These are phyloP conservation scores for Tolypocladium paradoxum DNA, from an alignment of 2,329 filamentous ascomycete genomes.

Conservation along the genomic window DNA sequence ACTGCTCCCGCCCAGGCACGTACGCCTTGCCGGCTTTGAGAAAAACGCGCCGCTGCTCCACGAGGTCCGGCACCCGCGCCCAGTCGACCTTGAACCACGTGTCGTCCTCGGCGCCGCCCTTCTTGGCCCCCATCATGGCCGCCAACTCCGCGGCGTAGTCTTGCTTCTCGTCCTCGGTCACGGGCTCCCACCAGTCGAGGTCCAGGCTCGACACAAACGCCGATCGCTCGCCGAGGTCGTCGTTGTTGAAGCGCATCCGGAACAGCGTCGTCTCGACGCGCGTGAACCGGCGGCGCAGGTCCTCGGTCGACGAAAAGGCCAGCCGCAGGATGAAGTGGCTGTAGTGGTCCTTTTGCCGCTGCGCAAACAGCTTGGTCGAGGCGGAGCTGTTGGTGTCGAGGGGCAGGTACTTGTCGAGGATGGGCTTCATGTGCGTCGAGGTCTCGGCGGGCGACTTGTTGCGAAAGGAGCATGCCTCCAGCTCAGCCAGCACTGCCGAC, in stretches of 20 bases:
- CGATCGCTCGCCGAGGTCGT: conserved; percentile 61
- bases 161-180: conserved; percentile 67
- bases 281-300: conserved; percentile 75
- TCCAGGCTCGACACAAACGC: conserved; percentile 68
- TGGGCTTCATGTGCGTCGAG: conserved; percentile 67
- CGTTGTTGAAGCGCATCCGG: conserved; percentile 66
- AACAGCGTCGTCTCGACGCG: conserved; percentile 87
- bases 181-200: conserved; percentile 83
- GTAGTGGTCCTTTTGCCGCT: conserved; percentile 93
- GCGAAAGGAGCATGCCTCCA: conserved; percentile 92
- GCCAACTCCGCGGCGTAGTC: conserved; percentile 51
- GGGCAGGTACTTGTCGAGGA: conserved; percentile 79
- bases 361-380: conserved; percentile 47
- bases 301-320: conserved; percentile 85
- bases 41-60: conserved; percentile 69
- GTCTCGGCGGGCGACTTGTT: conserved; percentile 82
- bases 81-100: conserved; percentile 96
- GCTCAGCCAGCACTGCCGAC: conserved; percentile 61
- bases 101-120: conserved; percentile 55
- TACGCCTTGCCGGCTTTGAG: conserved; percentile 77
- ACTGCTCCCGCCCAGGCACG: conserved; percentile 77
- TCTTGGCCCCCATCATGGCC: conserved; percentile 30
- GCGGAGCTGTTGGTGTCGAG: conserved; percentile 64
- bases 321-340: conserved; percentile 93
- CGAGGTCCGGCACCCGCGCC: conserved; percentile 81